Conservation (phyloP, 306 rosid genomes). For the Castanospermum australe region DNA sequence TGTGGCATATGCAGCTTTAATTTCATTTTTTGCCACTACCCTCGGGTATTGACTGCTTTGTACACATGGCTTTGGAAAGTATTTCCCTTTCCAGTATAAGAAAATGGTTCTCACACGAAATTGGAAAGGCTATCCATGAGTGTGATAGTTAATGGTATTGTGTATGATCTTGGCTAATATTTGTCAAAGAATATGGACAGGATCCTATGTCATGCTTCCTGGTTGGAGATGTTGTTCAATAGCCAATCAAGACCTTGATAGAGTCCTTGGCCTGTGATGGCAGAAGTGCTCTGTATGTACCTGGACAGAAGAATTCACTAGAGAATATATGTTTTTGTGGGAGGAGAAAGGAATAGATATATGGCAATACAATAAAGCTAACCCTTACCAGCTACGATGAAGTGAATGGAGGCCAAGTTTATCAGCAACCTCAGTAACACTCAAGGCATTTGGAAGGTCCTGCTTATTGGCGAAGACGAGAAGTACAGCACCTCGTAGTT, state of each 20-base stretch:
- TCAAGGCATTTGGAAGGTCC: conserved; percentile 49
- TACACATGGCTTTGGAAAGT: background rate
- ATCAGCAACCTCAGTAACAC: conserved; percentile 37
- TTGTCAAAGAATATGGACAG: conserved; percentile 5
- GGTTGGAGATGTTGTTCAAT: conserved; percentile 12
- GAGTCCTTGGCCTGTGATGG: conserved; percentile 49
- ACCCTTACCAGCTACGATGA: conserved; percentile 38
- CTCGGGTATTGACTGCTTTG: background rate
- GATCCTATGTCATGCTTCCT: background rate
- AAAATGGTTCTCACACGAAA: background rate
- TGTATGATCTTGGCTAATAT: background rate
- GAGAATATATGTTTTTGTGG: background rate
- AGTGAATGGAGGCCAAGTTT: conserved; percentile 47
- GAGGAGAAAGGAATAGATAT: background rate
- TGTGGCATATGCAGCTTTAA: background rate
- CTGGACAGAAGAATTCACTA: conserved; percentile 11
- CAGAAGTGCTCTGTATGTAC: conserved; percentile 46
- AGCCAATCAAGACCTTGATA: conserved; percentile 52
- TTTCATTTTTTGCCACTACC: background rate
- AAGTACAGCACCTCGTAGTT: conserved; percentile 28
- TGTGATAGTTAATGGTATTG: background rate
- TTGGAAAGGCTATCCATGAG: background rate
- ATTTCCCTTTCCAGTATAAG: background rate
- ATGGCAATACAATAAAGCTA: background rate
- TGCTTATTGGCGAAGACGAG: conserved; percentile 56